Conservation (phyloP, 1,284 basidiomycete species). For the Earliella scabrosa region DNA sequence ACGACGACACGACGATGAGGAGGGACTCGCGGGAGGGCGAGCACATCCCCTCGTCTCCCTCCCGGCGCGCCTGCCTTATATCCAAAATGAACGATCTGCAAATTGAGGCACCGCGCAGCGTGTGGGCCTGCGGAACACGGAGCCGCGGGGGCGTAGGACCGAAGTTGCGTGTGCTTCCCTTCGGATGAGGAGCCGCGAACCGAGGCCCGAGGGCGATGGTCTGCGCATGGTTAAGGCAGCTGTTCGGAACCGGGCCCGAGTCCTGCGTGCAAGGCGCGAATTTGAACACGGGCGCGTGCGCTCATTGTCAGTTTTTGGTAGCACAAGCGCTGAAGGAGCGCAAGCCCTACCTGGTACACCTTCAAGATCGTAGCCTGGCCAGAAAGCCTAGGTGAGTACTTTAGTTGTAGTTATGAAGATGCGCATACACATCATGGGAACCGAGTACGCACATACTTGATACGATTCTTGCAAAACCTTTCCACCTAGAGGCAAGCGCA, state of each 20-base stretch:
- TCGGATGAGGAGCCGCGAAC: slow-evolving; percentile 12
- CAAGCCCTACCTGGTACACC: no score
- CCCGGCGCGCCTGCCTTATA: slow-evolving; percentile 15
- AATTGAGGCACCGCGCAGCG: not conserved
- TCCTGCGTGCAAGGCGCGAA: not conserved
- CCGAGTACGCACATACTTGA: no score
- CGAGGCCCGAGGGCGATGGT: not conserved
- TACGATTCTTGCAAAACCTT: no score
- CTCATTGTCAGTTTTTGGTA: no score
- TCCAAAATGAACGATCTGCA: slow-evolving; percentile 23
- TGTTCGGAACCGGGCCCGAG: not conserved
- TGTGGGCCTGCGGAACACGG: slow-evolving; percentile 5
- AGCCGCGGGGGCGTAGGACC: slow-evolving; percentile 18
- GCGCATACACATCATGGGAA: no score
- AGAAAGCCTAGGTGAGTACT: no score
- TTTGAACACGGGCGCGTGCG: not conserved
- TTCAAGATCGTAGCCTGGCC: no score
- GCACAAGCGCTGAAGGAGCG: no score
- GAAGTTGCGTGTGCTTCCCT: slow-evolving; percentile 1
- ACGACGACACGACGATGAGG: not conserved
- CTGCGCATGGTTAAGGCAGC: not conserved
- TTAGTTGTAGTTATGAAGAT: no score
- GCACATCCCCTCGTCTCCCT: not conserved
- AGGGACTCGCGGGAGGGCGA: slow-evolving; percentile 5
- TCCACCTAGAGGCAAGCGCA: no score